Base-by-base conservation (phyloP, 129 eudicot genomes). In the Logfia minima region DNA sequence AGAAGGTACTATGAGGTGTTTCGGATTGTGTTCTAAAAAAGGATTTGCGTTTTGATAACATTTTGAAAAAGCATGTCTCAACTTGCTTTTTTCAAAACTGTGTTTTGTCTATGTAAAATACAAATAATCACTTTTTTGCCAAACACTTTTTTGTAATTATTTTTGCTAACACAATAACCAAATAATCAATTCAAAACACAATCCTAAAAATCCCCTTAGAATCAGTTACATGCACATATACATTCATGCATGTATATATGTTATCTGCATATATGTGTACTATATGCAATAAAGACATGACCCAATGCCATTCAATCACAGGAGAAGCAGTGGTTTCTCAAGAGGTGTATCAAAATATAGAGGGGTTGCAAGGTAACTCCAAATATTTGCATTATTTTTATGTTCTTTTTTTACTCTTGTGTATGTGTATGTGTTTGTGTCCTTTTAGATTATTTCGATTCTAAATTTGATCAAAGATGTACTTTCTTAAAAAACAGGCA, bases 311-410 rank as follows among this genome's bases (percentile, higher is more conserved):
- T 72, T 63, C 52, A 6, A 19, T 68, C 17, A 45, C 58, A 91
- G 97, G 82, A 85, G 87, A 85, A 91, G 97, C 85, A 91, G 93
- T 43, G 97, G 97, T 41, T 91, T 91, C 78, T 88, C 97, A 68
- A 85, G 97, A 81, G 97, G 97, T 8, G 97, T 85, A 58, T 91
- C 95, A 56, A 91, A 89, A 70, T 91, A 91, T 48, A 84, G 97
- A 87, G 97, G 97, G 66, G 97, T 91, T 32, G 97, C 97, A 75
- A 91, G 95, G 97, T 91, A 79, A 58, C 45, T 41, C 18, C 24
- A 14, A 14, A 35, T 32, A 35, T 14, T 67, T 13, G 5, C 34
- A 19, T 17, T 34, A 51, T 48, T 35, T 18, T 8, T 53, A 21
- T 65, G 29, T 37, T 4, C 14, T 32, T 14, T 65, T 41, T 37